Evolutionary conservation across 2,329 filamentous ascomycete species (phyloP).

Genomic region (Lithohypha guttulata): DNA sequence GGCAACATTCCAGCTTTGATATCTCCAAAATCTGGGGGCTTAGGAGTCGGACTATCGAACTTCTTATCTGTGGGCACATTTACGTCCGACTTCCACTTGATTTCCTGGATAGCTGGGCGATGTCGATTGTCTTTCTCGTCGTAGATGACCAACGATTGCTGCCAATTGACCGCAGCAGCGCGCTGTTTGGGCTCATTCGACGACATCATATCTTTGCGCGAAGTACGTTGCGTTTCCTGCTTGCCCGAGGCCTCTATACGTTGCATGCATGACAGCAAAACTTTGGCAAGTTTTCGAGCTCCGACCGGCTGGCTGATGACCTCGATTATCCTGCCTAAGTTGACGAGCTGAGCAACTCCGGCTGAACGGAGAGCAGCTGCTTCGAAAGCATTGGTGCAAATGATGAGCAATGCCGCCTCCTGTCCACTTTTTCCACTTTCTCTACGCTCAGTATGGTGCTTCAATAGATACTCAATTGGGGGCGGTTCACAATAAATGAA

Average conservation of each 20-base stretch:
- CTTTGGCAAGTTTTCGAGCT: constrained; percentile 32
- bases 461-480: constrained; percentile 28
- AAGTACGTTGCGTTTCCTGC: background rate
- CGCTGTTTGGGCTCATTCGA: background rate
- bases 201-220: background rate
- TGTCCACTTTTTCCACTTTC: constrained; percentile 1
- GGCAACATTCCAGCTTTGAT: background rate
- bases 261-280: constrained; percentile 22
- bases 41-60: background rate
- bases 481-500: constrained; percentile 21
- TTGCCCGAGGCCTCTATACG: constrained; percentile 7
- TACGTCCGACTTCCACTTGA: constrained; percentile 7
- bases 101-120: background rate
- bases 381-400: constrained; percentile 30
- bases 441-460: constrained; percentile 25
- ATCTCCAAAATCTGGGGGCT: background rate
- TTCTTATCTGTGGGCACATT: constrained; percentile 5
- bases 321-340: constrained; percentile 24
- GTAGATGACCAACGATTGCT: background rate
- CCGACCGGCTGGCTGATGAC: constrained; percentile 32
- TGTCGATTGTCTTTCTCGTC: background rate
- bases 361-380: constrained; percentile 21
- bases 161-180: constrained; percentile 1
- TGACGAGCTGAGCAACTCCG: constrained; percentile 2
- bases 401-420: constrained; percentile 27